Evolutionary conservation across 768 basidiomycete genomes (phyloP).

Genomic region (Hericium coralloides): DNA sequence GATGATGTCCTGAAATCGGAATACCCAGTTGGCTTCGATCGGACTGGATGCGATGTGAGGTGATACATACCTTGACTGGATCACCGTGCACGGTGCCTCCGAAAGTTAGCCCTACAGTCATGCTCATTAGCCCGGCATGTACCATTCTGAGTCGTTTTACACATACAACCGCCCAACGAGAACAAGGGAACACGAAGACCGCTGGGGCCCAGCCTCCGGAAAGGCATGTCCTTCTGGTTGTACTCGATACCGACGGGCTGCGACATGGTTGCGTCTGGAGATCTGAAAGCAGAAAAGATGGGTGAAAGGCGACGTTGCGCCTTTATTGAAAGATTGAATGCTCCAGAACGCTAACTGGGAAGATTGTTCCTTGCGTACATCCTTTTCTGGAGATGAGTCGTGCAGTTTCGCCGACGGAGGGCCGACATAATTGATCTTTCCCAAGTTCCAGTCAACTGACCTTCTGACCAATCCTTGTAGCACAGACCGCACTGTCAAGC

Average conservation of each 20-base stretch:
- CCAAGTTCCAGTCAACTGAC: too few species aligned
- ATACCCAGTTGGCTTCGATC: not conserved
- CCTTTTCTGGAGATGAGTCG: too few species aligned
- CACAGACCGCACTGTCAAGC: too few species aligned
- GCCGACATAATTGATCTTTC: too few species aligned
- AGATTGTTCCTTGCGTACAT: too few species aligned
- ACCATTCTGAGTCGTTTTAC: not conserved
- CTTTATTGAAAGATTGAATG: too few species aligned
- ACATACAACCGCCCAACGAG: conserved; percentile 36
- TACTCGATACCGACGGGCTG: conserved; percentile 18
- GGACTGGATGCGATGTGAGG: not conserved
- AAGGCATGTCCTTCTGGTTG: conserved; percentile 30
- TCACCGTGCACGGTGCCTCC: conserved; percentile 41
- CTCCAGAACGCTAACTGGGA: too few species aligned
- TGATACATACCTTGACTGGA: conserved; percentile 32
- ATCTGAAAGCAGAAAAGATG: too few species aligned
- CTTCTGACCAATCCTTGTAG: too few species aligned
- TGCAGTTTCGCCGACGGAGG: too few species aligned
- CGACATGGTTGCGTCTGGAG: too few species aligned
- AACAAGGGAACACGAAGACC: conserved; percentile 44
- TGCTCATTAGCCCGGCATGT: not conserved
- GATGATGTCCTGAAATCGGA: conserved; percentile 35
- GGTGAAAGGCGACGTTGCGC: too few species aligned
- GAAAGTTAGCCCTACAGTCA: conserved; percentile 31
- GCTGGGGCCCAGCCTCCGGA: conserved; percentile 34